Base-by-base conservation (phyloP, 2,329 filamentous ascomycete species). In the Penicillium brevicompactum region DNA sequence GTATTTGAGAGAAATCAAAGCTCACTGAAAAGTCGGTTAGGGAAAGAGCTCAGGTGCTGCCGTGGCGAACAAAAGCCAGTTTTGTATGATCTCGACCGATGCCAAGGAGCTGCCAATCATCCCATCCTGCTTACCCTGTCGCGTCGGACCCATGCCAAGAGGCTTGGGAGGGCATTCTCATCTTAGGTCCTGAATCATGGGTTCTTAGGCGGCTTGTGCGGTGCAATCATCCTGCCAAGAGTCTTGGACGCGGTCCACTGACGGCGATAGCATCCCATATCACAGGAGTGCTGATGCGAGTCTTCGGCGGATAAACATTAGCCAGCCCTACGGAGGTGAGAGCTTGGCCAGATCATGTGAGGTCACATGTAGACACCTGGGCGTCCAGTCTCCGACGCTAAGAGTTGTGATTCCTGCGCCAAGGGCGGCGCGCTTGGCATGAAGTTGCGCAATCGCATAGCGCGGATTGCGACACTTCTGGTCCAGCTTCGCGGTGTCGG, bases 121-220 rank as follows among this genome's bases (percentile, higher is more conserved):
- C 30, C 22, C 3, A 49, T 42, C 45, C 45, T 56, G 40, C 18
- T 46, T 21, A 6, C n/a, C 16, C 27, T 21, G 22, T 53, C 21
- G 16, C 16, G 3, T 45, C n/a, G 37, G 45, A 21, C 41, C 30
- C n/a, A 50, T 46, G 55, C 55, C 55, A 49, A 57, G 55, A 37
- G 22, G n/a, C 16, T 31, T 18, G 24, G 22, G 27, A 24, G 34
- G 16, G n/a, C 5, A 40, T 37, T 50, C 10, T 44, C 40, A 46
- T 30, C 24, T 30, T 40, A 16, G n/a, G 13, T 32, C 50, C 27
- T 47, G 30, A 34, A 18, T 41, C 38, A 41, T 44, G 22, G n/a
- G 11, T 41, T 50, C 24, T 46, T 34, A 45, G 16, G 27, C 13
- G 40, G 27, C 14, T 46, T 16, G 31, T 32, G 16, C 18, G 30